A percentile compares a stretch with the other conserved stretches of the same genome.
These are phyloP conservation scores for Angophora floribunda DNA, from an alignment of 345 rosid species.

Conservation along the genomic window DNA sequence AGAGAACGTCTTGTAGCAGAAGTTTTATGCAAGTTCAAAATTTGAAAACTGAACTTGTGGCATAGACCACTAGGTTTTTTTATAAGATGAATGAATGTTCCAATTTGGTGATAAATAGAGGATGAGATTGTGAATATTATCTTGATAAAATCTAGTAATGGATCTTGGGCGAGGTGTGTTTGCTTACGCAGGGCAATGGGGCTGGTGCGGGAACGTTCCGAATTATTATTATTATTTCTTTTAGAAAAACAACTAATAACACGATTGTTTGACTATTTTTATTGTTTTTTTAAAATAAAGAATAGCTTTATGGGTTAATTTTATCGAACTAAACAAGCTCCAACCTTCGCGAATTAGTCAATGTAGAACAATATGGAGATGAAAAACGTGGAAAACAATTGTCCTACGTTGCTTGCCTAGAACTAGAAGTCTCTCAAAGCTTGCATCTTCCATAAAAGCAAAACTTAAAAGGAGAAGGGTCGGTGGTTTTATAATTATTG, in stretches of 20 bases:
- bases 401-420: background rate
- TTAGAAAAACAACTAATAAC: background rate
- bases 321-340: background rate
- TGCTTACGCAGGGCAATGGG: background rate
- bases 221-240: background rate
- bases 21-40: background rate
- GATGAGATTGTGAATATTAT: background rate
- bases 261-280: background rate
- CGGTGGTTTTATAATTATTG: background rate
- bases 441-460: background rate
- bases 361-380: background rate
- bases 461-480: background rate
- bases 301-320: background rate
- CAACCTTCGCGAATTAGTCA: background rate
- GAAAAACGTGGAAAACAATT: background rate
- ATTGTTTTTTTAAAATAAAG: background rate
- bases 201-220: fast-evolving
- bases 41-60: background rate
- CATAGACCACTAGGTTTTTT: background rate
- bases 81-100: too few species aligned
- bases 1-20: background rate
- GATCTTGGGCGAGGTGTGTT: background rate
- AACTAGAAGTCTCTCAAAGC: background rate
- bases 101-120: background rate
- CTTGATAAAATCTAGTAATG: background rate